Percentiles rank a stretch among this genome's conserved stretches.
Evolutionary conservation across 371 early-diverging fungal genomes (phyloP).

Genomic region (Mucor irregularis): DNA sequence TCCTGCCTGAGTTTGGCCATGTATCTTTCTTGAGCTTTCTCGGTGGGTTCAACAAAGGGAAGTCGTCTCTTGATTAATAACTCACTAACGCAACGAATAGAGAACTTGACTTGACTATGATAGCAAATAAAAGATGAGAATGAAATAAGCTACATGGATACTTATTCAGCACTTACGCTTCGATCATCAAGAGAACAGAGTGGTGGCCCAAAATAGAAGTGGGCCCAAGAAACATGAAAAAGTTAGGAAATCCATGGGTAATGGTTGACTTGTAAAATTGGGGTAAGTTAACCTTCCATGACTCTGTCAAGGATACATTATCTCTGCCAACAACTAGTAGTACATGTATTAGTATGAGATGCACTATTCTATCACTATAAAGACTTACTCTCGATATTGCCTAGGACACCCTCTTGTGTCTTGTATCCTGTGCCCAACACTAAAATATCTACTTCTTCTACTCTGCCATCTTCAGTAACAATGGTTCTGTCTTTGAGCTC

Average conservation of each 20-base stretch:
- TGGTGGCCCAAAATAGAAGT: conserved; percentile 32
- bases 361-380: neutral
- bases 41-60: conserved; percentile 8
- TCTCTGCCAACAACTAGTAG: conserved; percentile 16
- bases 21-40: conserved; percentile 19
- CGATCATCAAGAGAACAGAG: conserved; percentile 33
- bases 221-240: conserved; percentile 43
- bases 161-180: conserved; percentile 14
- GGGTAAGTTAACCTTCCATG: conserved; percentile 10
- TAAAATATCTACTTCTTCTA: conserved; percentile 51
- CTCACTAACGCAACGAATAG: conserved; percentile 9
- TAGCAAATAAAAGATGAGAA: neutral
- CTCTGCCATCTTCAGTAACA: conserved; percentile 36
- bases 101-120: conserved; percentile 18
- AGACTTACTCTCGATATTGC: conserved; percentile 21
- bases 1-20: conserved; percentile 21
- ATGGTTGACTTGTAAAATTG: conserved; percentile 30
- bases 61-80: neutral
- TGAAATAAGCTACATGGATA: neutral
- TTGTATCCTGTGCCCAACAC: conserved; percentile 67
- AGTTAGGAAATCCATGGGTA: conserved; percentile 39
- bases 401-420: conserved; percentile 34
- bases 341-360: neutral
- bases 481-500: conserved; percentile 41
- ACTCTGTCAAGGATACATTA: conserved; percentile 7